phyloP scores from a whole-genome alignment of 2,329 filamentous ascomycete genomes.

The Cryphonectria naterciae region DNA sequence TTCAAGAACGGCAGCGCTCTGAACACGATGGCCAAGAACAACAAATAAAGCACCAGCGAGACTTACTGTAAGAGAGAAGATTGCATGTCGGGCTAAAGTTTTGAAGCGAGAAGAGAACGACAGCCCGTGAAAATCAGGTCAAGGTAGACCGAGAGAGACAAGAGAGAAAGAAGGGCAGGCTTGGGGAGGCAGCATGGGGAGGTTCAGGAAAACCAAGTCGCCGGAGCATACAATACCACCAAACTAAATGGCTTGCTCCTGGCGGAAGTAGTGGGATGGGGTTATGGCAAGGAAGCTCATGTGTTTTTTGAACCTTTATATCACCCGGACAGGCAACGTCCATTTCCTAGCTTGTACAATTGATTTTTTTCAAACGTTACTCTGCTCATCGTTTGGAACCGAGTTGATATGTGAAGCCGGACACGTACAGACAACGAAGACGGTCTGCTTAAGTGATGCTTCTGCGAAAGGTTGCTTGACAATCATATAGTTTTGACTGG shows the following conservation, averaged over 20 bases:
- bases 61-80: constrained; percentile 1
- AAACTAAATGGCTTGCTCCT: constrained; percentile 21
- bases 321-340: constrained; percentile 23
- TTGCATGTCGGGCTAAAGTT: constrained; percentile 12
- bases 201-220: constrained; percentile 31
- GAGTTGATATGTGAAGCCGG: background rate
- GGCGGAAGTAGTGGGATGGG: constrained; percentile 20
- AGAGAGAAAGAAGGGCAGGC: constrained; percentile 25
- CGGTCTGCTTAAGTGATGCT: background rate
- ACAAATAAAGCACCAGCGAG: constrained; percentile 35
- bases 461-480: background rate
- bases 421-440: background rate
- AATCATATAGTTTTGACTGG: too few species aligned
- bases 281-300: constrained; percentile 23
- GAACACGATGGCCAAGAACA: constrained; percentile 93
- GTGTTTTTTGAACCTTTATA: constrained; percentile 32
- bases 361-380: constrained; percentile 36
- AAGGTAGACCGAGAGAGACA: background rate
- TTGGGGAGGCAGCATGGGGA: constrained; percentile 34
- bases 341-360: constrained; percentile 43
- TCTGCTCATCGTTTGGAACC: background rate
- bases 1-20: constrained; percentile 97
- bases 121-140: constrained; percentile 4
- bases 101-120: background rate
- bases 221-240: constrained; percentile 34